phyloP scores from a whole-genome alignment of 2,329 filamentous ascomycete genomes.

The Diaporthe humulicola region DNA sequence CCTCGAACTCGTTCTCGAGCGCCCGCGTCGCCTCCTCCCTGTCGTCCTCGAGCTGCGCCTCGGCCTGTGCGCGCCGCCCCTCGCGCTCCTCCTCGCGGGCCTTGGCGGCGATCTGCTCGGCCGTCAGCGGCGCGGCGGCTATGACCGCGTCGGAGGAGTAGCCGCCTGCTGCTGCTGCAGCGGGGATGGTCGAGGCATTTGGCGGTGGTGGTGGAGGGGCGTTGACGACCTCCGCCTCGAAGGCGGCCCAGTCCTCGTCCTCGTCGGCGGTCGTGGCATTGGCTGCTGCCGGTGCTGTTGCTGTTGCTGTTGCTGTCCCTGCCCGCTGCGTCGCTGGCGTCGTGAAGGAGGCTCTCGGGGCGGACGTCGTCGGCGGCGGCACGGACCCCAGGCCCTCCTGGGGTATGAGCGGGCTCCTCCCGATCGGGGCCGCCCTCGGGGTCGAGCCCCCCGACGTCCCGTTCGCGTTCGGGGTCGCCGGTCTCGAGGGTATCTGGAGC shows the following conservation, averaged over 20 bases:
- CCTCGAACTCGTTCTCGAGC: constrained; percentile 83
- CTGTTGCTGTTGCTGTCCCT: constrained; percentile 39
- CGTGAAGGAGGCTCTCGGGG: constrained; percentile 33
- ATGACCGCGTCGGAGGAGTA: constrained; percentile 69
- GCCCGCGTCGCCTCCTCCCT: constrained; percentile 81
- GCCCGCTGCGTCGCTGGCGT: constrained; percentile 31
- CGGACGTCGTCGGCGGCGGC: background rate
- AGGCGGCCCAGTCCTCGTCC: constrained; percentile 88
- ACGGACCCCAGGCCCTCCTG: constrained; percentile 42
- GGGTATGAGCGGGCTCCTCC: constrained; percentile 55
- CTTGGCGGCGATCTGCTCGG: constrained; percentile 69
- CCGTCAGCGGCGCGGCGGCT: constrained; percentile 76
- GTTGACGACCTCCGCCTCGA: constrained; percentile 80
- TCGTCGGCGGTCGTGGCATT: constrained; percentile 56
- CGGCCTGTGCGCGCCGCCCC: constrained; percentile 66
- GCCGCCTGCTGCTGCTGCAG: constrained; percentile 34
- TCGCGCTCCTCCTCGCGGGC: constrained; percentile 64
- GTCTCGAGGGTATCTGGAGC: constrained; percentile 73
- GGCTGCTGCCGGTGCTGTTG: constrained; percentile 39
- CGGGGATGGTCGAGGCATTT: constrained; percentile 31
- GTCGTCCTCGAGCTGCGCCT: constrained; percentile 73
- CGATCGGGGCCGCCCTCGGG: constrained; percentile 53
- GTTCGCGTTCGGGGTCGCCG: constrained; percentile 68
- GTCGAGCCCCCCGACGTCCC: constrained; percentile 57
- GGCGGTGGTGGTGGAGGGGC: constrained; percentile 59